phyloP scores from a whole-genome alignment of 768 basidiomycete genomes.

The Pilatotrama ljubarskyi region DNA sequence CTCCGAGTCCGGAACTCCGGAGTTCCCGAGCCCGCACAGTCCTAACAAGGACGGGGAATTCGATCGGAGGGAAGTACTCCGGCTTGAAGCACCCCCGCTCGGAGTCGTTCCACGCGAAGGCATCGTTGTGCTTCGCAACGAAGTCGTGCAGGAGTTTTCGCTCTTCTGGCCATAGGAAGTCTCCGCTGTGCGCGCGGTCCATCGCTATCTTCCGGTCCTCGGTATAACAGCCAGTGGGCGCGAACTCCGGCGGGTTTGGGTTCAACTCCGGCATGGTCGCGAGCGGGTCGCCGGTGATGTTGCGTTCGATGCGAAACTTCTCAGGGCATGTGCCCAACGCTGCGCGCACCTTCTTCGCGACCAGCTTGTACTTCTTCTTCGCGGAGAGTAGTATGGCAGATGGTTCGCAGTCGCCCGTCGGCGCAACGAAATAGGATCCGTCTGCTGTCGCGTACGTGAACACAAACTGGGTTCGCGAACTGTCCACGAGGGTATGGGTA shows the following conservation, averaged over 20 bases:
- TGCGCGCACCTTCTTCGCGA: conserved; percentile 21
- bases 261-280: conserved; percentile 3
- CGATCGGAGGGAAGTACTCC: conserved; percentile 29
- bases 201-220: conserved; percentile 11
- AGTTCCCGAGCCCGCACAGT: too few relatives aligned
- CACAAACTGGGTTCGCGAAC: too few relatives aligned
- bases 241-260: conserved; percentile 5
- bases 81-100: conserved; percentile 37
- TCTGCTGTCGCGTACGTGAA: too few relatives aligned
- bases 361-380: conserved; percentile 25
- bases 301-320: conserved; percentile 14
- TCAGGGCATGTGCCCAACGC: conserved; percentile 12
- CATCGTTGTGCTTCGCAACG: conserved; percentile 24
- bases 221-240: conserved; percentile 11
- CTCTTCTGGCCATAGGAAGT: conserved; percentile 38
- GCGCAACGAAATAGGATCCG: too few relatives aligned
- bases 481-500: too few relatives aligned
- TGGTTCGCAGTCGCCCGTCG: background rate
- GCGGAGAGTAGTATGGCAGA: background rate
- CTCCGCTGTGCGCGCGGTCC: background rate
- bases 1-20: too few relatives aligned
- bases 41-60: conserved; percentile 39
- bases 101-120: conserved; percentile 39
- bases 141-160: conserved; percentile 33
- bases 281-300: conserved; percentile 18